Percentiles rank a stretch among this genome's conserved stretches.
Conservation (phyloP, 1,284 basidiomycete genomes). For the Phellinidium pouzarii region DNA sequence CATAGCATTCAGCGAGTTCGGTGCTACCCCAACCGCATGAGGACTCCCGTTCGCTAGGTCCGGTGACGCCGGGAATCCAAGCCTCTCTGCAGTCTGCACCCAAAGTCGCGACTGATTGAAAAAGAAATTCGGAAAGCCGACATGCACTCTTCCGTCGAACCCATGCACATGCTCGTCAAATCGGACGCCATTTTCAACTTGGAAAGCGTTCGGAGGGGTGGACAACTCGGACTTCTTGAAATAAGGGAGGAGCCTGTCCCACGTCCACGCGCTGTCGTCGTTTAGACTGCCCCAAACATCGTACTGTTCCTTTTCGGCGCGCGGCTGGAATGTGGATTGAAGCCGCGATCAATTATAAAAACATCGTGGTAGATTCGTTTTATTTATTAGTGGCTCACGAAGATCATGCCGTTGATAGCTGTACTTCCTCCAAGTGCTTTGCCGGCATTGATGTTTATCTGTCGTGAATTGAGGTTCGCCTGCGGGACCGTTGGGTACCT, state of each 20-base stretch:
- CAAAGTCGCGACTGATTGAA: slow-evolving; percentile 18
- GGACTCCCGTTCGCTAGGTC: slow-evolving; percentile 19
- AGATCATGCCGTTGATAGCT: slow-evolving; percentile 20
- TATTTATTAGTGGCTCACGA: slow-evolving; percentile 8
- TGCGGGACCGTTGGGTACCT: slow-evolving; percentile 18
- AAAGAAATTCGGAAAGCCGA: slow-evolving; percentile 20
- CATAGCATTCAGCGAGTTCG: slow-evolving; percentile 17
- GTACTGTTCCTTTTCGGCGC: slow-evolving; percentile 19
- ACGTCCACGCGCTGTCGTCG: slow-evolving; percentile 16
- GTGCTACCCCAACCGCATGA: slow-evolving; percentile 17
- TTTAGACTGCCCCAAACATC: slow-evolving; percentile 19
- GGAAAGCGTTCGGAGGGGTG: slow-evolving; percentile 16
- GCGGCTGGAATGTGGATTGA: slow-evolving; percentile 3
- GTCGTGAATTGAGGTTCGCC: slow-evolving; percentile 14
- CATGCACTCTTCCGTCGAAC: slow-evolving; percentile 16
- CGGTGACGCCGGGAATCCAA: slow-evolving; percentile 16
- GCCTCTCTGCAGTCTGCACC: slow-evolving; percentile 9
- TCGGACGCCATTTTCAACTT: slow-evolving; percentile 10
- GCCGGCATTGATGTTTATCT: slow-evolving; percentile 17
- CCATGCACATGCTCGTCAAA: slow-evolving; percentile 17
- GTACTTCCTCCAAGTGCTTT: slow-evolving; percentile 19
- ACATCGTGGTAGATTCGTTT: too few species aligned
- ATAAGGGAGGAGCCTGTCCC: slow-evolving; percentile 18
- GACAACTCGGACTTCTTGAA: slow-evolving; percentile 19
- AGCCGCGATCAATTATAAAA: background rate